Evolutionary conservation across 108 stramenopile species (phyloP), one percentile per base, ranked within the genome.

Genomic region (Skeletonema grethae): DNA sequence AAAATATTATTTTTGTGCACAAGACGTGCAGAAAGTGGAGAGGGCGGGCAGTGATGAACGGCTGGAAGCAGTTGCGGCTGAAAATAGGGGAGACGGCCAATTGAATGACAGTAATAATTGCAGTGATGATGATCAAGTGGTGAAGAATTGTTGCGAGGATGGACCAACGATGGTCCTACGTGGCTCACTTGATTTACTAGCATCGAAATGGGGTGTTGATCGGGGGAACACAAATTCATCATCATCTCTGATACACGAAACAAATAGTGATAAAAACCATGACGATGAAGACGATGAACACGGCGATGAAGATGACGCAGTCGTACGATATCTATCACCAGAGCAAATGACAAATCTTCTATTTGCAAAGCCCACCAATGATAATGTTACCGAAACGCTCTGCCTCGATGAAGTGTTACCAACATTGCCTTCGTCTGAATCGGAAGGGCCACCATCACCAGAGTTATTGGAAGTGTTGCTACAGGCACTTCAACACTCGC

Each of bases 241-340:
- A 28, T 28, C 25, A 28, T 28, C 25, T 28, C 25, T 28, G 25
- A 28, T 28, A 28, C 25, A 28, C 25, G 1, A 28, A 10, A 25
- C 11, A 48, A 20, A 16, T 18, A 6, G 18, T 16, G 46, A 13
- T 7, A n/a, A 15, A 10, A 45, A 45, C 10, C 9, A 43, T 11
- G n/a, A 20, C 6, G 13, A 48, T 7, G 46, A 48, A 3, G 46
- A 18, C 3, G 46, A 20, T 12, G 12, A 12, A n/a, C n/a, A n/a
- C n/a, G n/a, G n/a, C 38, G 0, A 48, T 20, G 18, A 20, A 6
- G 16, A 48, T 48, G 46, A 20, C 1, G 46, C 41, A 16, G 80
- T 81, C 16, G 80, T 81, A 46, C 60, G 70, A 25, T 80, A 75
- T 65, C 38, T 80, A 13, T 75, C 73, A 30, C 79, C 79, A 11